Percentiles rank a stretch among this genome's conserved stretches.
Evolutionary conservation across 768 basidiomycete species (phyloP).

Genomic region (Ephemerocybe angulata): DNA sequence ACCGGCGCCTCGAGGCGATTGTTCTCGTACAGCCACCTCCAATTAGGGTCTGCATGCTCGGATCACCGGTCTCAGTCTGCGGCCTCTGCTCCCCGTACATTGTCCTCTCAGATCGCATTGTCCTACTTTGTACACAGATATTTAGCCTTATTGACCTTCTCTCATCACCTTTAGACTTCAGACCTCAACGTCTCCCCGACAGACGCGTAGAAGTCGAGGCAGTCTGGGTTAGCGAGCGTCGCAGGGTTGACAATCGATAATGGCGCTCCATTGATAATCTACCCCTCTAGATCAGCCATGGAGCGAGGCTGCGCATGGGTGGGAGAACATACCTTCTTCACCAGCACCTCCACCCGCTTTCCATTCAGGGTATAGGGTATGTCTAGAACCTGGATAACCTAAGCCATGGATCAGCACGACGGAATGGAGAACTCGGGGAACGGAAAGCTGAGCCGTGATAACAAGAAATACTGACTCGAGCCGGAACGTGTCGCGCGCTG

Average conservation of each 20-base stretch:
- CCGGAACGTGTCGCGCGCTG: conserved; percentile 75
- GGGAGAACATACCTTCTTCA: conserved; percentile 56
- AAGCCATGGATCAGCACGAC: conserved; percentile 3
- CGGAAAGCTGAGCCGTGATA: background rate
- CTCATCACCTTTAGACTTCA: conserved; percentile 31
- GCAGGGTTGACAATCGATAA: conserved; percentile 64
- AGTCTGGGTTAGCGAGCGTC: conserved; percentile 71
- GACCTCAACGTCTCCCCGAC: conserved; percentile 47
- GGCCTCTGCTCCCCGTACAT: background rate
- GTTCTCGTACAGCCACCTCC: conserved; percentile 22
- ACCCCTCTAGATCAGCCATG: conserved; percentile 15
- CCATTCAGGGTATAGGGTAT: conserved; percentile 80
- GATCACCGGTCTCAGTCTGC: conserved; percentile 5
- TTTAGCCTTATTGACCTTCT: no score
- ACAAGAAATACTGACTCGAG: conserved; percentile 43
- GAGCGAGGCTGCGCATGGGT: conserved; percentile 7
- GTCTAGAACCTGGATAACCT: conserved; percentile 69
- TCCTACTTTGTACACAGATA: background rate
- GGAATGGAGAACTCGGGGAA: conserved; percentile 12
- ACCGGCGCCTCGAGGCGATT: conserved; percentile 29
- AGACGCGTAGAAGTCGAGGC: conserved; percentile 57
- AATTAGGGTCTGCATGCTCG: conserved; percentile 4
- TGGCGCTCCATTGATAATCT: conserved; percentile 81
- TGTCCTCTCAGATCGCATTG: background rate
- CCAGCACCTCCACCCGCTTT: conserved; percentile 75